phyloP scores from a whole-genome alignment of 331 rosid genomes.

The Telfairia occidentalis region DNA sequence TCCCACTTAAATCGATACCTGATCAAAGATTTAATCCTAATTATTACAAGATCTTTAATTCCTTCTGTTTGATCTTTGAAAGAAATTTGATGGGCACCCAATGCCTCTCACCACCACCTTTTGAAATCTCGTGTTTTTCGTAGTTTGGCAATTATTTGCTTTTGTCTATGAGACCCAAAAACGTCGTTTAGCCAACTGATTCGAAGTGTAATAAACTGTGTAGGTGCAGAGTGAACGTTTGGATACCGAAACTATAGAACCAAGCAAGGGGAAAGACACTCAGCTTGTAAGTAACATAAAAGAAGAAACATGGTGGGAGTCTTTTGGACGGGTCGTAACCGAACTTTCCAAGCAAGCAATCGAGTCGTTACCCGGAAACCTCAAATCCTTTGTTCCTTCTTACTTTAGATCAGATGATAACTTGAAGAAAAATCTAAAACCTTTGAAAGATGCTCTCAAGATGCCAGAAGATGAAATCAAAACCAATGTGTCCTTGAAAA shows the following conservation, averaged over 20 bases:
- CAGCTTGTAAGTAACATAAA: conserved; percentile 34
- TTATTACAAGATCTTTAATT: not conserved
- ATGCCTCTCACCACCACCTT: not conserved
- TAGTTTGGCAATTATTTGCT: not conserved
- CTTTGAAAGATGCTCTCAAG: conserved; percentile 56
- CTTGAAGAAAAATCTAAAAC: conserved; percentile 43
- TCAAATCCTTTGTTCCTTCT: conserved; percentile 45
- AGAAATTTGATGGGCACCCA: not conserved
- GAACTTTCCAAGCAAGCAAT: conserved; percentile 67
- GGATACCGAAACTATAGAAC: conserved; percentile 35
- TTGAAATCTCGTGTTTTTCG: not conserved
- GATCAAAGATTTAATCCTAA: not conserved
- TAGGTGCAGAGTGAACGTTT: conserved; percentile 27
- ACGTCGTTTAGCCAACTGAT: not conserved
- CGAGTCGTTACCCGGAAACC: conserved; percentile 33
- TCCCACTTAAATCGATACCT: conserved; percentile 2
- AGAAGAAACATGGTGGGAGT: conserved; percentile 97
- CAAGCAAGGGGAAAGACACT: conserved; percentile 31
- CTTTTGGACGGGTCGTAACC: conserved; percentile 55
- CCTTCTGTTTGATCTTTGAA: not conserved
- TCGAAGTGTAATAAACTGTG: not conserved
- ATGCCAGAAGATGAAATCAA: conserved; percentile 63
- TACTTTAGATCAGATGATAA: conserved; percentile 29
- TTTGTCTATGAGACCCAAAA: not conserved
- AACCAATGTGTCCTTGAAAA: conserved; percentile 36